Conservation (phyloP, 176 grass and related monocot genomes). For the Saccharum spontaneum region DNA sequence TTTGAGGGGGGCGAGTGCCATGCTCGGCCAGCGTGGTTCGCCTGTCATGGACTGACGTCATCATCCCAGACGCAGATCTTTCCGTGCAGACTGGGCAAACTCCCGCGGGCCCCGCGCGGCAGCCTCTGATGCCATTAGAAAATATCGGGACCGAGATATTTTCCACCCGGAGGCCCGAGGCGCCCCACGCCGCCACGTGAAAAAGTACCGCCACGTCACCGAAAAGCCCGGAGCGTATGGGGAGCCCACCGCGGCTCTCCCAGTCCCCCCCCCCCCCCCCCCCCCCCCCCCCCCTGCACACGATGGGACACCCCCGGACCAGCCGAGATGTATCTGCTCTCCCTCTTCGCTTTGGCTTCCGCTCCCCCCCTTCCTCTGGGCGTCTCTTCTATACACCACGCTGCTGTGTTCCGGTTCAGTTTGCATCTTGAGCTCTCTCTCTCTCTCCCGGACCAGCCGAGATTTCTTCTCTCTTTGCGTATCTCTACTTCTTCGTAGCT, state of each 20-base stretch:
- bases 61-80: conserved; percentile 36
- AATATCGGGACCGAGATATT: conserved; percentile 50
- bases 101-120: not conserved
- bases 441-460: not conserved
- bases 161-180: not conserved
- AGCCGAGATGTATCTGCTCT: conserved; percentile 25
- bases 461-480: not conserved
- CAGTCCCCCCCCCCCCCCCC: not conserved
- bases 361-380: not conserved
- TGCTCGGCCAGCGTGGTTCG: not conserved
- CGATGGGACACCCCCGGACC: not conserved
- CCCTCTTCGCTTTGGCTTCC: not conserved
- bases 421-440: not conserved
- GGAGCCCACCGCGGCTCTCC: not conserved
- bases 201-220: conserved; percentile 28
- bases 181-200: conserved; percentile 7
- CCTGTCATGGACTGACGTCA: not conserved
- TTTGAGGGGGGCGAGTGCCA: too few species aligned
- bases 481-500: not conserved
- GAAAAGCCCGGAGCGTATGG: not conserved
- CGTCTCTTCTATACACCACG: not conserved
- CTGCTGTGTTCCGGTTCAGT: not conserved
- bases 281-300: not conserved
- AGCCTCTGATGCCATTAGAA: not conserved
- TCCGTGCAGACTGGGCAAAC: conserved; percentile 36